These are phyloP conservation scores for Metschnikowia vanudenii DNA, from an alignment of 805 yeast genomes.

Conservation along the genomic window DNA sequence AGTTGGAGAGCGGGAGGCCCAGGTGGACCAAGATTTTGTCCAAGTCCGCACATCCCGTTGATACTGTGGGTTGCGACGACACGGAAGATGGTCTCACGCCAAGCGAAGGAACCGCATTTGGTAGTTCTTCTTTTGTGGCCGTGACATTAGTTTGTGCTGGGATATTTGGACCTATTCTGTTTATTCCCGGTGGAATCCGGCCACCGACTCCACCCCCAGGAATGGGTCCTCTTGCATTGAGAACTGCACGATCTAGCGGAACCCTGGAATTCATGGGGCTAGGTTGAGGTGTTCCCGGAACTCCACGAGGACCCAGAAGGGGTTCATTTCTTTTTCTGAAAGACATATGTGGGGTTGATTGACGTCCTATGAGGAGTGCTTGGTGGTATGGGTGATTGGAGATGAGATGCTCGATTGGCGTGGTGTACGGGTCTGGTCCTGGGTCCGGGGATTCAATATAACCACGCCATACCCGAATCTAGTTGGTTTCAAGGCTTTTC, in stretches of 20 bases:
- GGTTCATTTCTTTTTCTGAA: slow-evolving; percentile 59
- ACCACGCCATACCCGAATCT: too few relatives aligned
- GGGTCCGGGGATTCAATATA: too few relatives aligned
- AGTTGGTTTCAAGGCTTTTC: too few relatives aligned
- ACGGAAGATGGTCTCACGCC: slow-evolving; percentile 75
- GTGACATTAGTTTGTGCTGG: background rate
- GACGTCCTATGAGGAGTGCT: too few relatives aligned
- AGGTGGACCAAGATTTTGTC: slow-evolving; percentile 75
- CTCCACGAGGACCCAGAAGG: slow-evolving; percentile 19
- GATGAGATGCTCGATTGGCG: background rate
- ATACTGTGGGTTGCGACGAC: slow-evolving; percentile 71
- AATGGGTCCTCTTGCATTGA: slow-evolving; percentile 2
- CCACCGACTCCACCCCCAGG: background rate
- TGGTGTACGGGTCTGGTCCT: background rate
- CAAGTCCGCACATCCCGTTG: slow-evolving; percentile 77
- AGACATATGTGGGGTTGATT: slow-evolving; percentile 40
- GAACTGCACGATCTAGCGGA: slow-evolving; percentile 8
- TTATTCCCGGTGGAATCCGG: background rate
- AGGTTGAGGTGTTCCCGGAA: slow-evolving; percentile 2
- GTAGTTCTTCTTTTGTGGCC: slow-evolving; percentile 2
- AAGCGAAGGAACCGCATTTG: slow-evolving; percentile 33
- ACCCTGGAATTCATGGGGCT: background rate
- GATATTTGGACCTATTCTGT: background rate
- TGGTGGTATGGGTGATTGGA: background rate
- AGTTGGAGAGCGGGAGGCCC: slow-evolving; percentile 79